Conservation (phyloP, 2,329 filamentous ascomycete genomes). For the Claviceps paspali region DNA sequence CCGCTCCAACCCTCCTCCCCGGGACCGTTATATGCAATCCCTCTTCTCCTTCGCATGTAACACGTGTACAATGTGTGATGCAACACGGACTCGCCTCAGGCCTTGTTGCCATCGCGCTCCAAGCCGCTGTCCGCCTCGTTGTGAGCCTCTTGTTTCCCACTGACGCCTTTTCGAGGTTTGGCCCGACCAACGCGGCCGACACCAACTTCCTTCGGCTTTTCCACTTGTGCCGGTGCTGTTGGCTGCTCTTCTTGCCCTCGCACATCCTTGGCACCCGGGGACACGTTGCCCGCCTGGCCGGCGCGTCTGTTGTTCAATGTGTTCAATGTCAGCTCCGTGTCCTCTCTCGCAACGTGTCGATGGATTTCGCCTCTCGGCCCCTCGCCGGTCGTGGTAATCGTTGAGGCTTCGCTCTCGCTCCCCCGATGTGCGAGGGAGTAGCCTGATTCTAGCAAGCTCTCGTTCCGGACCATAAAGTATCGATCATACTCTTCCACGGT, state of each 20-base stretch:
- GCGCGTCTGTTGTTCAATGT: not conserved
- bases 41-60: too few relatives aligned
- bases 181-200: too few relatives aligned
- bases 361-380: constrained; percentile 4
- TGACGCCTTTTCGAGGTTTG: too few relatives aligned
- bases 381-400: constrained; percentile 10
- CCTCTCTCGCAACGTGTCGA: constrained; percentile 17
- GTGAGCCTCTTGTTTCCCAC: too few relatives aligned
- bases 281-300: not conserved
- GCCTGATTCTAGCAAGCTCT: constrained; percentile 30
- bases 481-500: constrained; percentile 44
- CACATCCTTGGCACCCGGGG: not conserved
- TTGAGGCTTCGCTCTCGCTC: constrained; percentile 23
- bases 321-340: constrained; percentile 1
- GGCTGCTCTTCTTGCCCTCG: not conserved
- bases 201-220: too few relatives aligned
- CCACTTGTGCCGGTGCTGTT: not conserved
- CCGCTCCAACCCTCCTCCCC: too few relatives aligned
- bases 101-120: too few relatives aligned
- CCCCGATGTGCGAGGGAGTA: constrained; percentile 13
- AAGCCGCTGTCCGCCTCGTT: too few relatives aligned
- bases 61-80: too few relatives aligned
- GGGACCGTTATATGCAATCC: too few relatives aligned
- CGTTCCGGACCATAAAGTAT: constrained; percentile 36
- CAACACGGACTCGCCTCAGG: too few relatives aligned